A percentile compares a stretch with the other conserved stretches of the same genome.
Evolutionary conservation across 23 red algal species (phyloP).

Genomic region (Gracilaria domingensis): DNA sequence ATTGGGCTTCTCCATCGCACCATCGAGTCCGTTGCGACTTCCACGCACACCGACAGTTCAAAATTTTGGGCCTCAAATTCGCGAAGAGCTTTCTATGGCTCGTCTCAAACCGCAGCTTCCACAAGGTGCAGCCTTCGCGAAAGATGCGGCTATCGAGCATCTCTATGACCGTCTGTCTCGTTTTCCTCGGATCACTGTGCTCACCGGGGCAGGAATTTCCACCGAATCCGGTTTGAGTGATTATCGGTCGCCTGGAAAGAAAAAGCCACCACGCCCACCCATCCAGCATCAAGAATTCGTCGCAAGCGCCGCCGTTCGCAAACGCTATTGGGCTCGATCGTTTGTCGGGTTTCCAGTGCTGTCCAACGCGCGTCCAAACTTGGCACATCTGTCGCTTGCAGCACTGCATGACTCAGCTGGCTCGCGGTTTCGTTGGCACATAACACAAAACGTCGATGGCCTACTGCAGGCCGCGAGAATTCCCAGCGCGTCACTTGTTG

Average conservation of each 20-base stretch:
- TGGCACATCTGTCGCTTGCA: slow-evolving; percentile 59
- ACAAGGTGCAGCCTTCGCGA: slow-evolving; percentile 38
- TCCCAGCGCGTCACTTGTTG: slow-evolving; percentile 39
- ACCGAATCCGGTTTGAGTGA: slow-evolving; percentile 79
- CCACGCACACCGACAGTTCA: neutral
- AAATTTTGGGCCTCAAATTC: neutral
- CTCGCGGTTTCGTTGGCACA: slow-evolving; percentile 23
- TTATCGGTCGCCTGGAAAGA: slow-evolving; percentile 77
- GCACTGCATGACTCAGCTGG: slow-evolving; percentile 36
- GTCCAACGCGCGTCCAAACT: slow-evolving; percentile 64
- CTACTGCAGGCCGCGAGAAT: slow-evolving; percentile 56
- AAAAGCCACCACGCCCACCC: slow-evolving; percentile 65
- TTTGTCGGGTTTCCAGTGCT: slow-evolving; percentile 80
- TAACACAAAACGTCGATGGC: slow-evolving; percentile 89
- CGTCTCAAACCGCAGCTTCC: slow-evolving; percentile 68
- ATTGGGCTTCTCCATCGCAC: neutral
- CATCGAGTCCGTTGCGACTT: neutral
- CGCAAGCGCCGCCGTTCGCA: slow-evolving; percentile 53
- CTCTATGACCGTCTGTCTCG: slow-evolving; percentile 21
- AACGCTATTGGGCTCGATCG: slow-evolving; percentile 87
- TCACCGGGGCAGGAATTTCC: slow-evolving; percentile 79
- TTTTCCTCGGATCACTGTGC: slow-evolving; percentile 38
- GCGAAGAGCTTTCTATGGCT: neutral
- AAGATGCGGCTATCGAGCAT: slow-evolving; percentile 3
- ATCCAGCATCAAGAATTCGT: slow-evolving; percentile 79